Conservation (phyloP, 1,139 yeast species). For the Kurtzmaniella quercitrusa region DNA sequence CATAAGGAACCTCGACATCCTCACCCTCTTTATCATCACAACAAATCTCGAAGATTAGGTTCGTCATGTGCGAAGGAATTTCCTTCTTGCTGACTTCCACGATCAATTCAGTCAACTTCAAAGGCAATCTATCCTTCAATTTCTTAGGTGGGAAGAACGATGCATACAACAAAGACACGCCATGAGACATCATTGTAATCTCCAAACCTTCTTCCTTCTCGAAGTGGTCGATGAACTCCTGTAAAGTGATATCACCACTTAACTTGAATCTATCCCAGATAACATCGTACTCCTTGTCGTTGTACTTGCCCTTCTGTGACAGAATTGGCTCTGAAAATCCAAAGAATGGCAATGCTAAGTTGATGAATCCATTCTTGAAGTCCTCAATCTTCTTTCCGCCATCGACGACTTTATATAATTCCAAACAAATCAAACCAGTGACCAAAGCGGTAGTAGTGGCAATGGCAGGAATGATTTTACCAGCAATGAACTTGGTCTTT, state of each 20-base stretch:
- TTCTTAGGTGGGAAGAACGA: constrained; percentile 92
- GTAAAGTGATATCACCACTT: constrained; percentile 71
- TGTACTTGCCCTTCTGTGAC: constrained; percentile 78
- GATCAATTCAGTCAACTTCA: constrained; percentile 70
- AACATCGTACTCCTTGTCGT: constrained; percentile 73
- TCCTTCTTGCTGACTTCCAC: constrained; percentile 83
- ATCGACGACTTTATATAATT: constrained; percentile 86
- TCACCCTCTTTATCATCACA: constrained; percentile 91
- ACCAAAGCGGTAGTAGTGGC: constrained; percentile 98
- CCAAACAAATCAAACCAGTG: constrained; percentile 90
- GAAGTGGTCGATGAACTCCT: constrained; percentile 72
- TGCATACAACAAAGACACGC: constrained; percentile 85
- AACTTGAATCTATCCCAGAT: constrained; percentile 95
- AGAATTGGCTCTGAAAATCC: constrained; percentile 96
- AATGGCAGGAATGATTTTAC: constrained; percentile 96
- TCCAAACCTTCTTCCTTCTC: constrained; percentile 78
- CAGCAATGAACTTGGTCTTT: constrained; percentile 82
- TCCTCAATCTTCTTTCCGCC: constrained; percentile 70
- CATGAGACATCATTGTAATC: constrained; percentile 87
- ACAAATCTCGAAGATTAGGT: constrained; percentile 82
- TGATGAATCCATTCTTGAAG: constrained; percentile 90
- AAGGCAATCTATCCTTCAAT: constrained; percentile 65
- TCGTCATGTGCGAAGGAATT: constrained; percentile 67
- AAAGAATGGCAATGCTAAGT: constrained; percentile 91
- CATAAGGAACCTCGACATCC: constrained; percentile 92